Percentiles rank a stretch among this genome's conserved stretches.
These are phyloP conservation scores for Hypoxylon crocopeplum DNA, from an alignment of 495 filamentous ascomycete species.

Conservation along the genomic window DNA sequence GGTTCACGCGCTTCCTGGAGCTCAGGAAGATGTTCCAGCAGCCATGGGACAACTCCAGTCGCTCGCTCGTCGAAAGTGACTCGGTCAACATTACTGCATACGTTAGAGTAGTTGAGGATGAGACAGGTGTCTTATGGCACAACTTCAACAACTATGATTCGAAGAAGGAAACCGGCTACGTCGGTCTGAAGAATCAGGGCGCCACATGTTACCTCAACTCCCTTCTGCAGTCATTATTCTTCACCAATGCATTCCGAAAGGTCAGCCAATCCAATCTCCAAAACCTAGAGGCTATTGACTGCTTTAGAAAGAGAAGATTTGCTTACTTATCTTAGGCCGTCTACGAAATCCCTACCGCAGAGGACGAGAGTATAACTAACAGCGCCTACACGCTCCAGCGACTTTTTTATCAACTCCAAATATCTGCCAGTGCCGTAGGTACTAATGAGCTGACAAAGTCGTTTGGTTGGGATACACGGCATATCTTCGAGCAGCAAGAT, in stretches of 20 bases:
- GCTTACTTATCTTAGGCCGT: constrained; percentile 69
- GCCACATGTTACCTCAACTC: constrained; percentile 99
- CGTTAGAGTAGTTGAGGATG: constrained; percentile 92
- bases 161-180: constrained; percentile 97
- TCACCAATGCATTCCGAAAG: constrained; percentile 96
- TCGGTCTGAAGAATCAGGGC: constrained; percentile 96
- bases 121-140: constrained; percentile 98
- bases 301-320: background rate
- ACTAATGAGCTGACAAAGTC: constrained; percentile 93
- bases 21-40: constrained; percentile 79
- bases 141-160: constrained; percentile 99
- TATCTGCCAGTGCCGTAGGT: constrained; percentile 76
- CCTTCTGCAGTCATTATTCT: constrained; percentile 93
- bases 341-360: constrained; percentile 91
- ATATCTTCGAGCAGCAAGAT: constrained; percentile 99
- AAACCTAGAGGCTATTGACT: background rate
- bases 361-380: constrained; percentile 79
- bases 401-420: constrained; percentile 93
- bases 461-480: constrained; percentile 96
- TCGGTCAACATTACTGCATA: constrained; percentile 89
- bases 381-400: constrained; percentile 94
- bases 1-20: constrained; percentile 92
- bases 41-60: constrained; percentile 65
- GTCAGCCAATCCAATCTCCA: constrained; percentile 49
- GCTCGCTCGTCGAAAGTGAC: constrained; percentile 88